phyloP scores from a whole-genome alignment of 2,329 filamentous ascomycete species.

The Monilinia vaccinii-corymbosi region DNA sequence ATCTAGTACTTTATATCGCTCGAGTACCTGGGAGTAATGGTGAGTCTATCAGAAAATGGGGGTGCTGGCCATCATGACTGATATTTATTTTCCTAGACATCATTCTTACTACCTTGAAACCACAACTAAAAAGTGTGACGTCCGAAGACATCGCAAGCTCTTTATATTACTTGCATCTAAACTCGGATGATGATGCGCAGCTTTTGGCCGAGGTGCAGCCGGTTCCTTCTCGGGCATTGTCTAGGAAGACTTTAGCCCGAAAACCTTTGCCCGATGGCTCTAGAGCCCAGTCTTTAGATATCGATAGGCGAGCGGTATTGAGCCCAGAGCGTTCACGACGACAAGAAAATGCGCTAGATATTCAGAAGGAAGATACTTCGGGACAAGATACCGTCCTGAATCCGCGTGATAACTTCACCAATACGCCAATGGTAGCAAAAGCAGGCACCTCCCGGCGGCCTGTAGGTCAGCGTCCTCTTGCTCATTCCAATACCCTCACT shows the following conservation, averaged over 20 bases:
- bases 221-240: background rate
- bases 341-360: constrained; percentile 1
- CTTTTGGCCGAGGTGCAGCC: constrained; percentile 29
- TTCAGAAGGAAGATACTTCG: background rate
- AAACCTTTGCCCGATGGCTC: constrained; percentile 27
- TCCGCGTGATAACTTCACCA: background rate
- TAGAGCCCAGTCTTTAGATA: constrained; percentile 20
- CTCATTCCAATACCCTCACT: constrained; percentile 8
- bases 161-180: constrained; percentile 84
- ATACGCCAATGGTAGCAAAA: constrained; percentile 5
- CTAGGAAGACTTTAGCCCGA: constrained; percentile 24
- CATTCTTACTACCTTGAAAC: constrained; percentile 74
- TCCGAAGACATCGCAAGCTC: constrained; percentile 78
- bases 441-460: constrained; percentile 19
- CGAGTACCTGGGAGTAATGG: constrained; percentile 85
- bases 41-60: constrained; percentile 32
- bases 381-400: background rate
- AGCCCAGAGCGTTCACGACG: background rate
- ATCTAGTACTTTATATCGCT: constrained; percentile 82
- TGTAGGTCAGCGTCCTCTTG: constrained; percentile 7
- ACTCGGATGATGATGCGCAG: constrained; percentile 48
- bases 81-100: constrained; percentile 14
- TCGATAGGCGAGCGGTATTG: constrained; percentile 4
- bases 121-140: constrained; percentile 79
- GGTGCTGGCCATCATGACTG: constrained; percentile 3